Evolutionary conservation across 2,329 filamentous ascomycete species (phyloP), one percentile per base, ranked within the genome.

Genomic region (Sporothrix curviconia): DNA sequence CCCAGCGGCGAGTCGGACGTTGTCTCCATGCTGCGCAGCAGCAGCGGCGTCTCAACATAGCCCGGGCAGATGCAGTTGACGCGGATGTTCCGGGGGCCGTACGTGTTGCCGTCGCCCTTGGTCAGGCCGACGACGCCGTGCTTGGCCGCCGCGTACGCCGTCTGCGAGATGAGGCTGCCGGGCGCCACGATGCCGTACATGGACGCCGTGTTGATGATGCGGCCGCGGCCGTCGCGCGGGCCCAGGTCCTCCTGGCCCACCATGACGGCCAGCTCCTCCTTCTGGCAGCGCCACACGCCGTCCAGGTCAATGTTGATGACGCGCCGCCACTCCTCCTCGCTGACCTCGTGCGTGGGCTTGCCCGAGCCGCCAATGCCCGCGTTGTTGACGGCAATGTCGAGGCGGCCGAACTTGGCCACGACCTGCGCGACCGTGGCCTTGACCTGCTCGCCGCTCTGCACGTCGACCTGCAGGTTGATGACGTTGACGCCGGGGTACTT

Each of bases 51-150:
- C 25, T 55, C 46, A 11, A 63, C 58, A 44, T 60, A 63, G 30
- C 61, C 78, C 0, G 81, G 81, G 56, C 81, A 83, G n/a, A 84
- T 76, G 3, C 79, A 80, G 63, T 85, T 85, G 66, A 85, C 79
- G 50, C 80, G 76, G 57, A 84, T 81, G 3, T 74, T 75, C 50
- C 72, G 64, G 4, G 71, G 64, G 1, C 76, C 77, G 67, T 83
- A 84, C 1, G 73, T 71, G 50, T 76, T 74, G 1, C 77, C 81
- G 61, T 84, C 80, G 2, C 74, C 74, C 64, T 73, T 77, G 8
- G 78, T 82, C 46, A 85, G 68, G 0, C 78, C 78, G 51, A 81
- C 63, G 5, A 81, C 74, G 30, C 74, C 79, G 64, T 82, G 79
- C 66, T 83, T 83, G 46, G 76, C 72, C 0, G 78, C 71, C 3